Conservation (phyloP, 2,329 filamentous ascomycete genomes). For the Phialophora verrucosa region DNA sequence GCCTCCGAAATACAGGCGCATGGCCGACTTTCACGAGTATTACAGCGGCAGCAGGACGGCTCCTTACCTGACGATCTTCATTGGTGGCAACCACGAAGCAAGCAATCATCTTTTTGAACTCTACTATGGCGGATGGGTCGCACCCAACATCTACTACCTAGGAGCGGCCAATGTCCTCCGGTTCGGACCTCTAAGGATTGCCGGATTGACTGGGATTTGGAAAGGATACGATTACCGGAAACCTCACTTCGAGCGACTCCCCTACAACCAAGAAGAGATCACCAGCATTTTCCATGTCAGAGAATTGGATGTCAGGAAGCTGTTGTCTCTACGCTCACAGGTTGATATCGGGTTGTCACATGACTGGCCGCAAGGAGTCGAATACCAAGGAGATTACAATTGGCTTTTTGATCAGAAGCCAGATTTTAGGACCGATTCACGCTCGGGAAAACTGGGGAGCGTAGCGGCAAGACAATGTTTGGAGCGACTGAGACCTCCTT, state of each 20-base stretch:
- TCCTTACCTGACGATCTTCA: conserved; percentile 89
- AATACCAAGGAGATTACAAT: conserved; percentile 73
- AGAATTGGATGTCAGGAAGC: conserved; percentile 87
- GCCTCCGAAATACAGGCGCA: conserved; percentile 81
- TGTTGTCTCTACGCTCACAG: conserved; percentile 82
- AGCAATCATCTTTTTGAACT: conserved; percentile 89
- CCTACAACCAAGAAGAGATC: conserved; percentile 77
- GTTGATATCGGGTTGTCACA: conserved; percentile 92
- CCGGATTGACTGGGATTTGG: conserved; percentile 92
- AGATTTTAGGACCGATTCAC: conserved; percentile 76
- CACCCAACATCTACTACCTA: conserved; percentile 95
- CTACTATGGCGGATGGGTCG: conserved; percentile 96
- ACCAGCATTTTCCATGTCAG: conserved; percentile 87
- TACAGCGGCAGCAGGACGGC: conserved; percentile 79
- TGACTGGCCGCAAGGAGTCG: conserved; percentile 89
- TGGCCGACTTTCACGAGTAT: conserved; percentile 94
- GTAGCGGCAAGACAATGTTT: conserved; percentile 79
- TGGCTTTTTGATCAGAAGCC: conserved; percentile 75
- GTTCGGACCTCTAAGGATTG: conserved; percentile 83
- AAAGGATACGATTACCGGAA: conserved; percentile 87
- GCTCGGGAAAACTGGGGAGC: conserved; percentile 76
- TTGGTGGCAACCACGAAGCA: conserved; percentile 95
- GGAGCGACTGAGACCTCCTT: conserved; percentile 76
- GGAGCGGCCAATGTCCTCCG: conserved; percentile 89
- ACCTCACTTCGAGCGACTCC: conserved; percentile 81